These are phyloP conservation scores for Candida golubevii DNA, from an alignment of 805 yeast genomes.

Conservation along the genomic window DNA sequence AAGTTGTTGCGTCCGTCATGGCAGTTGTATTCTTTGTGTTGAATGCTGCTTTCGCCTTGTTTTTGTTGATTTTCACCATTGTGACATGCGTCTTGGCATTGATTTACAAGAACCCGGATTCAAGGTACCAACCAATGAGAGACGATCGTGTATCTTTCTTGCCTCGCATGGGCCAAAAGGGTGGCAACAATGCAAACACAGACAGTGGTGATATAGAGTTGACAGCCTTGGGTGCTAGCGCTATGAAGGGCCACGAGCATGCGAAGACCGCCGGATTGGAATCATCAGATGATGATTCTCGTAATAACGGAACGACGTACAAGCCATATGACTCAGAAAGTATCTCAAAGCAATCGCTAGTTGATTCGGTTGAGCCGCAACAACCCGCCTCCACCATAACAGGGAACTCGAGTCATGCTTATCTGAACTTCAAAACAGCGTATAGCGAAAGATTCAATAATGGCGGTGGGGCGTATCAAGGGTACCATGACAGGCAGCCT, in stretches of 20 bases:
- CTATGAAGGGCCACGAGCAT: conserved; percentile 58
- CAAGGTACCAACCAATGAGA: conserved; percentile 91
- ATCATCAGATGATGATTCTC: conserved; percentile 27
- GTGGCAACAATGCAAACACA: conserved; percentile 22
- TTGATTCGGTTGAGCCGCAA: conserved; percentile 32
- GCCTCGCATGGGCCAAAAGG: conserved; percentile 49
- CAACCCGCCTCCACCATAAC: conserved; percentile 41
- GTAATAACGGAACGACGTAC: conserved; percentile 5
- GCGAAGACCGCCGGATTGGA: conserved; percentile 26
- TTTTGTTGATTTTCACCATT: conserved; percentile 78
- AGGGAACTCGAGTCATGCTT: conserved; percentile 34
- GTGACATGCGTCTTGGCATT: conserved; percentile 83
- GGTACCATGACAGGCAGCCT: conserved; percentile 8
- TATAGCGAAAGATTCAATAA: conserved; percentile 9
- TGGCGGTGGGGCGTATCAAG: conserved; percentile 7
- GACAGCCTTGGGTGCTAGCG: conserved; percentile 68
- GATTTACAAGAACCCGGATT: conserved; percentile 87
- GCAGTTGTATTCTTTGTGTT: conserved; percentile 85
- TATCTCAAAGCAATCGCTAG: conserved; percentile 12
- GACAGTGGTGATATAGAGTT: conserved; percentile 53
- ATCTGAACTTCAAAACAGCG: conserved; percentile 20
- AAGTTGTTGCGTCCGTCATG: conserved; percentile 84
- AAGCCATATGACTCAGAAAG: conserved; percentile 12
- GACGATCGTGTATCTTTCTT: conserved; percentile 97
- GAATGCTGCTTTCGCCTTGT: conserved; percentile 84